Conservation (phyloP, 2,329 filamentous ascomycete genomes). For the Claviceps paspali region DNA sequence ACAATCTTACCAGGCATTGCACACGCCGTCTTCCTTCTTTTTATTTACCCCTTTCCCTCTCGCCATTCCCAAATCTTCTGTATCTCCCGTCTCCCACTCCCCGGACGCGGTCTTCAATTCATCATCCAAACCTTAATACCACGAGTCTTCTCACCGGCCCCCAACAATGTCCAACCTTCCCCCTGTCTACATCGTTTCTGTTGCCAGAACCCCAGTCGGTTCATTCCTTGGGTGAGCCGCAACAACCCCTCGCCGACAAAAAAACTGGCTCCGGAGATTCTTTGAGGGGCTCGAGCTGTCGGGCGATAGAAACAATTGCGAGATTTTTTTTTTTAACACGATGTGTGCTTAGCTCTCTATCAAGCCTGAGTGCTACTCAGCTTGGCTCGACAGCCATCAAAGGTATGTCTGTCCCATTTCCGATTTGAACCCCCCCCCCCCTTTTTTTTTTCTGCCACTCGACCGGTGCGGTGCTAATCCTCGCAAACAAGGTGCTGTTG, state of each 20-base stretch:
- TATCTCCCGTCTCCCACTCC: too few species aligned
- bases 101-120: too few species aligned
- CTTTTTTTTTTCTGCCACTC: too few species aligned
- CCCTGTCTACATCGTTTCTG: slow-evolving; percentile 91
- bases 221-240: slow-evolving; percentile 71
- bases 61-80: too few species aligned
- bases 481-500: slow-evolving; percentile 53
- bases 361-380: slow-evolving; percentile 71
- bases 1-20: too few species aligned
- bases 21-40: too few species aligned
- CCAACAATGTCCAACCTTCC: slow-evolving; percentile 33
- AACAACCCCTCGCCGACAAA: slow-evolving; percentile 1
- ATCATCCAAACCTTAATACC: too few species aligned
- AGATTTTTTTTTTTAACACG: background rate
- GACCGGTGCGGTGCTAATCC: background rate
- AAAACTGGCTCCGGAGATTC: background rate
- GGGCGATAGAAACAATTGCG: background rate
- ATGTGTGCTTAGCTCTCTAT: slow-evolving; percentile 52
- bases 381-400: slow-evolving; percentile 88
- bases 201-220: slow-evolving; percentile 77
- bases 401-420: too few species aligned
- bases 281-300: background rate
- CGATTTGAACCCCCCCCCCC: too few species aligned
- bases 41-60: too few species aligned
- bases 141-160: too few species aligned